These are phyloP conservation scores for Rhododendron ferrugineum DNA, from an alignment of 148 eudicot species.

Conservation along the genomic window DNA sequence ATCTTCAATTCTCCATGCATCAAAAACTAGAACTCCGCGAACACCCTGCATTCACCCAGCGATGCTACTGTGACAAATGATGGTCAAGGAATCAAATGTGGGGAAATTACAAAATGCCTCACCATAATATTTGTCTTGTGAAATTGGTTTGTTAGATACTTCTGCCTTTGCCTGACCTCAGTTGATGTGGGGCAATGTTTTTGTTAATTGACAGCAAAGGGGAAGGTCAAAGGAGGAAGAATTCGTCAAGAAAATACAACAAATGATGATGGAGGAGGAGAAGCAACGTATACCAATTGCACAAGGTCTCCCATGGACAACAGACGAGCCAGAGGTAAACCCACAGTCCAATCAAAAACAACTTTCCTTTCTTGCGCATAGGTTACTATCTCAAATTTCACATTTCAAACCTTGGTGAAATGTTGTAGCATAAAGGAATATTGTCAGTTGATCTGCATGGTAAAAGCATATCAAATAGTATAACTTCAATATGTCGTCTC, in stretches of 20 bases:
- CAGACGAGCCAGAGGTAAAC: conserved; percentile 86
- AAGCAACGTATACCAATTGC: conserved; percentile 78
- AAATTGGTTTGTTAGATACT: background rate
- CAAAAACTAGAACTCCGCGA: background rate
- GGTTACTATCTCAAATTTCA: background rate
- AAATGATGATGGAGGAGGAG: conserved; percentile 68
- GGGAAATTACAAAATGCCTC: background rate
- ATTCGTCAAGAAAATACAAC: conserved; percentile 65
- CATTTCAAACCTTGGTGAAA: background rate
- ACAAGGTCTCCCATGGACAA: conserved; percentile 95
- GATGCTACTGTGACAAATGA: background rate
- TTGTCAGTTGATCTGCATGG: background rate
- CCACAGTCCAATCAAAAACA: background rate
- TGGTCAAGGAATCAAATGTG: background rate
- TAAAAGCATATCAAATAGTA: background rate
- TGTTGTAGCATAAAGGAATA: background rate
- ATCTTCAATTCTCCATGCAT: background rate
- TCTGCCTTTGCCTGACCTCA: background rate
- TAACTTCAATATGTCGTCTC: background rate
- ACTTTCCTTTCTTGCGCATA: background rate
- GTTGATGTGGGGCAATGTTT: background rate
- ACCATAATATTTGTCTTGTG: background rate
- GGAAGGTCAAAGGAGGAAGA: conserved; percentile 84
- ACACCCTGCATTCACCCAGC: background rate
- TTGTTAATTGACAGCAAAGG: conserved; percentile 48